phyloP scores from a whole-genome alignment of 768 basidiomycete species.

The Trametes meyenii region DNA sequence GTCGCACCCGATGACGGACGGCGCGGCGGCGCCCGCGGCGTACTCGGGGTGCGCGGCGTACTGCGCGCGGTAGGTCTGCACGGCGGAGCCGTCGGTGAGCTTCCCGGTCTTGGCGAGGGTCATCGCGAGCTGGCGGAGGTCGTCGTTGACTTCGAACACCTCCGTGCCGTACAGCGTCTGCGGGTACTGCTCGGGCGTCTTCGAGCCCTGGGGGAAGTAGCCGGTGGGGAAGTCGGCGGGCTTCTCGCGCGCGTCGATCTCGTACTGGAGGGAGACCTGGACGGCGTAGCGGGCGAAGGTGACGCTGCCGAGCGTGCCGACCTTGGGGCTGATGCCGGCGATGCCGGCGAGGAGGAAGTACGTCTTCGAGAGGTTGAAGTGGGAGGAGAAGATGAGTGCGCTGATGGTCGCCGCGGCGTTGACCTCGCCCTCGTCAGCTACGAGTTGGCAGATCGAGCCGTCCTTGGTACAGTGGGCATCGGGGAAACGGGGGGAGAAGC shows the following conservation, averaged over 20 bases:
- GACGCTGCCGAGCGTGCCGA: constrained; percentile 41
- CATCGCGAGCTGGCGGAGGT: constrained; percentile 37
- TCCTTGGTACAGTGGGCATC: constrained; percentile 39
- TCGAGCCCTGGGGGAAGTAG: constrained; percentile 39
- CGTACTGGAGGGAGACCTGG: constrained; percentile 42
- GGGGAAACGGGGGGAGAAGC: constrained; percentile 44
- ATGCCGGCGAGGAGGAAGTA: constrained; percentile 49
- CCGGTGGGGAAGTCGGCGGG: constrained; percentile 41
- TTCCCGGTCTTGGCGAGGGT: constrained; percentile 33
- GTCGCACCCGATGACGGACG: constrained; percentile 39
- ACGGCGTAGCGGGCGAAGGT: constrained; percentile 43
- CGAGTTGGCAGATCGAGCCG: constrained; percentile 41
- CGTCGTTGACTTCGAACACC: constrained; percentile 48
- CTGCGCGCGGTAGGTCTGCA: constrained; percentile 36
- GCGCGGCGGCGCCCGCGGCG: constrained; percentile 37
- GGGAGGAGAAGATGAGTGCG: constrained; percentile 36
- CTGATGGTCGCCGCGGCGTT: constrained; percentile 41
- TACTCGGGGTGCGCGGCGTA: constrained; percentile 32
- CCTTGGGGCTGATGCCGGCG: constrained; percentile 44
- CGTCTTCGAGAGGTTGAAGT: constrained; percentile 42
- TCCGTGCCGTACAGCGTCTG: constrained; percentile 44
- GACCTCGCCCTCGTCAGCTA: constrained; percentile 44
- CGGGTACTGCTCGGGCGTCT: constrained; percentile 32
- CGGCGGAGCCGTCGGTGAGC: constrained; percentile 38
- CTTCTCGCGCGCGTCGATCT: constrained; percentile 46